phyloP scores from a whole-genome alignment of 495 filamentous ascomycete species.

The Filosporella fistucella region DNA sequence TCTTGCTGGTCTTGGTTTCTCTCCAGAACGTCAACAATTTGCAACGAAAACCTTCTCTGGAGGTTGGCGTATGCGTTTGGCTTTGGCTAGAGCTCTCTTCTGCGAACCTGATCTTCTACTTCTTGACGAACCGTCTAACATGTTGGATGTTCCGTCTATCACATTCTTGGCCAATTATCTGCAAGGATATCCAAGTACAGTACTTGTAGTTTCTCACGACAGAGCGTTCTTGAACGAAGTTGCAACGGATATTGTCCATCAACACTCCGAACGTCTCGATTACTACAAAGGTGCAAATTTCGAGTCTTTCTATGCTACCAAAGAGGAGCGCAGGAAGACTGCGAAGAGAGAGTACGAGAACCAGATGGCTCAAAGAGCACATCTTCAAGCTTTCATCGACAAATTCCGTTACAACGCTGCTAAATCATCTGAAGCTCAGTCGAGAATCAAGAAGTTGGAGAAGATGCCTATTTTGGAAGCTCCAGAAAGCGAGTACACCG shows the following conservation, averaged over 20 bases:
- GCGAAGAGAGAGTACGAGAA: constrained; percentile 98
- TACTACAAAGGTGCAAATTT: constrained; percentile 99
- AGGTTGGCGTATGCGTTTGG: constrained; percentile 99
- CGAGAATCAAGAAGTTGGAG: constrained; percentile 97
- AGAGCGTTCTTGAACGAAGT: constrained; percentile 98
- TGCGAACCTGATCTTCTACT: constrained; percentile 96
- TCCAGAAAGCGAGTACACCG: constrained; percentile 90
- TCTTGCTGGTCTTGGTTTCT: constrained; percentile 95
- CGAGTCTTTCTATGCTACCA: constrained; percentile 96
- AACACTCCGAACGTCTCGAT: constrained; percentile 93
- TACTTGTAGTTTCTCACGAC: constrained; percentile 98
- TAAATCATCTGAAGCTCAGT: constrained; percentile 97
- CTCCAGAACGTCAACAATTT: constrained; percentile 83
- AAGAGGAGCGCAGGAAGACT: constrained; percentile 93
- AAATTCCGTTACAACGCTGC: constrained; percentile 99
- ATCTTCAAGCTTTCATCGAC: constrained; percentile 94
- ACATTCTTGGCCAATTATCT: constrained; percentile 98
- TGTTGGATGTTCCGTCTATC: constrained; percentile 99
- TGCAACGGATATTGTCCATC: constrained; percentile 98
- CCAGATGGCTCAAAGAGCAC: constrained; percentile 89
- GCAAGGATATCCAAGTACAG: constrained; percentile 86
- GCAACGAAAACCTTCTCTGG: constrained; percentile 98
- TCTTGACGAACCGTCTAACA: constrained; percentile 99
- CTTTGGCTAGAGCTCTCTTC: constrained; percentile 91
- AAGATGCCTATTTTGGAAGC: constrained; percentile 89